Evolutionary conservation across 345 rosid genomes (phyloP).

Genomic region (Camelina laxa): DNA sequence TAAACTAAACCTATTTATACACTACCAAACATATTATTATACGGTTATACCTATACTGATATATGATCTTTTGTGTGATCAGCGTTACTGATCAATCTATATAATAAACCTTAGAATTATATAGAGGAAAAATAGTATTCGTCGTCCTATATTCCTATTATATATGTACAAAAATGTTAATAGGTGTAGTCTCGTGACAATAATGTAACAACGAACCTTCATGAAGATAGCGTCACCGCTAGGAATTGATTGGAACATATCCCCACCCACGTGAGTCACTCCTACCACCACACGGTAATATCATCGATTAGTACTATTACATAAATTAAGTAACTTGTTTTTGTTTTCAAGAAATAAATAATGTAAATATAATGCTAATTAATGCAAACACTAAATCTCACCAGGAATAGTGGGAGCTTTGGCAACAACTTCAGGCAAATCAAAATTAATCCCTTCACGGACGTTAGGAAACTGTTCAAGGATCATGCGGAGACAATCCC

Average conservation of each 20-base stretch:
- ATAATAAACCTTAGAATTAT: neutral
- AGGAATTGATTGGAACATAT: constrained; percentile 75
- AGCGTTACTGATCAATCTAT: neutral
- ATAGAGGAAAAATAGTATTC: neutral
- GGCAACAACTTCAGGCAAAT: constrained; percentile 85
- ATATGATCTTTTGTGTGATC: no score
- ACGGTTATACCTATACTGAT: no score
- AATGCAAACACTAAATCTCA: constrained; percentile 29
- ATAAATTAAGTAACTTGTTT: neutral
- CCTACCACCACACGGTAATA: constrained; percentile 42
- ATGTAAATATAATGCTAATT: neutral
- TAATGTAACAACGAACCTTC: constrained; percentile 54
- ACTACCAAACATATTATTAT: neutral
- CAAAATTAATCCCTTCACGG: constrained; percentile 74
- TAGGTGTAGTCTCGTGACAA: constrained; percentile 28
- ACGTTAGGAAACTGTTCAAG: constrained; percentile 54
- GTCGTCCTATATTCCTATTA: neutral
- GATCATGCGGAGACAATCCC: constrained; percentile 92
- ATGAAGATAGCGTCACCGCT: constrained; percentile 71
- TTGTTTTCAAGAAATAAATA: neutral
- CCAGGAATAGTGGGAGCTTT: constrained; percentile 74
- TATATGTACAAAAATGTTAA: neutral
- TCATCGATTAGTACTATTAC: neutral
- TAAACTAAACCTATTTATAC: neutral
- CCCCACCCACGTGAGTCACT: constrained; percentile 67